phyloP scores from a whole-genome alignment of 305 asterid genomes.

The Solanum hybrid region DNA sequence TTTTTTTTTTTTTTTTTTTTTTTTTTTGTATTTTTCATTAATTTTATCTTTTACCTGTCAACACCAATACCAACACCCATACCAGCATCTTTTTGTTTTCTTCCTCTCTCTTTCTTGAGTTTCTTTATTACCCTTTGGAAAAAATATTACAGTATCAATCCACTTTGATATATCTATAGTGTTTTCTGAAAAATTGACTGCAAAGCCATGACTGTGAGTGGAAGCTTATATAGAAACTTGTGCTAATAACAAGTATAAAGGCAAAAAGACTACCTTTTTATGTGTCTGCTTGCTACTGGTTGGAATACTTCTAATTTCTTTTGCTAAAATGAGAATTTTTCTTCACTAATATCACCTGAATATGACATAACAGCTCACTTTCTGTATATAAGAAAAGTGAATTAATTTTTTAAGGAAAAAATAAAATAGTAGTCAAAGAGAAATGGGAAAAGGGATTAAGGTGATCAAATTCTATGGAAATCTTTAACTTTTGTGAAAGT shows the following conservation, averaged over 20 bases:
- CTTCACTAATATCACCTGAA: not conserved
- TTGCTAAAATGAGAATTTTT: not conserved
- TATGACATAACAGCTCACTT: not conserved
- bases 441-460: not conserved
- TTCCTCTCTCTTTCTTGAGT: not conserved
- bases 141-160: not conserved
- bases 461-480: not conserved
- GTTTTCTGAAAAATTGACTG: not conserved
- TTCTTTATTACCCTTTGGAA: not conserved
- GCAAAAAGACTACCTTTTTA: not conserved
- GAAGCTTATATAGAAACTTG: constrained; percentile 9
- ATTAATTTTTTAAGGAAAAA: not conserved
- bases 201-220: constrained; percentile 4
- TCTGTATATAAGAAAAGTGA: not conserved
- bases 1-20: not conserved
- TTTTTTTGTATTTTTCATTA: not conserved
- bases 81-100: constrained; percentile 5
- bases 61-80: not conserved
- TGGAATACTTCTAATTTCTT: too few species aligned
- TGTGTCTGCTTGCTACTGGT: not conserved
- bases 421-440: not conserved
- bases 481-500: not conserved
- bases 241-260: not conserved
- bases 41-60: constrained; percentile 1
- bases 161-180: not conserved